A percentile compares a stretch with the other conserved stretches of the same genome.
These are phyloP conservation scores for Tulasnella sp. DNA, from an alignment of 768 basidiomycete species.

Conservation along the genomic window DNA sequence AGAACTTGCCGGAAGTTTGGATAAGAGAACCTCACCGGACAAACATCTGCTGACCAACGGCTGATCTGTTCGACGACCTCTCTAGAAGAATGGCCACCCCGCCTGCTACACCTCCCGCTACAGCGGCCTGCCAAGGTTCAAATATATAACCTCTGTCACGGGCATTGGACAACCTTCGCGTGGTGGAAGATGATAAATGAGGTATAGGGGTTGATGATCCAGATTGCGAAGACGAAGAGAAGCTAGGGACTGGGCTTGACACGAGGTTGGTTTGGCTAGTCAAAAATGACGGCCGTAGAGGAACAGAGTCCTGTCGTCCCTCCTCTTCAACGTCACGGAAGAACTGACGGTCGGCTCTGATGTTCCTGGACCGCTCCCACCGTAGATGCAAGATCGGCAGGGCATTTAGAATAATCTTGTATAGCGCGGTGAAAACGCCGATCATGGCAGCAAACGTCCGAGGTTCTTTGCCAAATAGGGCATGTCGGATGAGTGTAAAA, in stretches of 20 bases:
- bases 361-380: conserved; percentile 25
- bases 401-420: conserved; percentile 69
- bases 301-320: not conserved
- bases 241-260: too few species aligned
- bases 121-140: conserved; percentile 59
- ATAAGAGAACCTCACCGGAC: conserved; percentile 52
- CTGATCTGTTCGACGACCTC: conserved; percentile 48
- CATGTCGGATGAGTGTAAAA: conserved; percentile 59
- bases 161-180: not conserved
- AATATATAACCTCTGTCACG: conserved; percentile 1
- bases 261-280: too few species aligned
- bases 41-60: conserved; percentile 80
- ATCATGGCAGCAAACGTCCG: conserved; percentile 75
- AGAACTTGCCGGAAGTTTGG: not conserved
- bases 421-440: conserved; percentile 45
- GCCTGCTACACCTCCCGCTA: conserved; percentile 60
- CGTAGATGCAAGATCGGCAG: conserved; percentile 51
- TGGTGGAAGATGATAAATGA: conserved; percentile 5
- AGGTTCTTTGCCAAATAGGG: conserved; percentile 74
- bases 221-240: not conserved
- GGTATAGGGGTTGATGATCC: not conserved
- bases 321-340: not conserved
- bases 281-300: too few species aligned
- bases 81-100: conserved; percentile 68
- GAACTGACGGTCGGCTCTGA: conserved; percentile 22